Evolutionary conservation across 352 stramenopile genomes (phyloP).

Genomic region (Peronosclerospora sorghi): DNA sequence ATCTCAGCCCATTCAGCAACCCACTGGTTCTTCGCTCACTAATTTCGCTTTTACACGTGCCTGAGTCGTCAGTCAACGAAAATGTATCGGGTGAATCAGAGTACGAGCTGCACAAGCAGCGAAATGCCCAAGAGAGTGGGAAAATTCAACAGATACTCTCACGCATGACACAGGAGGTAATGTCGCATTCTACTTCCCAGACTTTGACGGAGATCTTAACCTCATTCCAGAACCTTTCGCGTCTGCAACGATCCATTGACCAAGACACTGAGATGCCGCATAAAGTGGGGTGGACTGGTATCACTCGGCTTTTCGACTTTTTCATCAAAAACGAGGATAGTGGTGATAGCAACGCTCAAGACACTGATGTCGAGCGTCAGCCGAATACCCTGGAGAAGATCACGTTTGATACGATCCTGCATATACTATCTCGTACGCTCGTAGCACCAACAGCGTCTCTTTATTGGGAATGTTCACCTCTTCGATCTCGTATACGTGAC

Average conservation of each 20-base stretch:
- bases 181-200: slow-evolving; percentile 23
- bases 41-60: slow-evolving; percentile 34
- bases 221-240: slow-evolving; percentile 40
- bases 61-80: slow-evolving; percentile 1
- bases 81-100: slow-evolving; percentile 1
- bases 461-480: slow-evolving; percentile 38
- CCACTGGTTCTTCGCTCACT: slow-evolving; percentile 58
- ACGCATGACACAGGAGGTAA: slow-evolving; percentile 34
- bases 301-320: slow-evolving; percentile 21
- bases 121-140: slow-evolving; percentile 14
- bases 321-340: slow-evolving; percentile 14
- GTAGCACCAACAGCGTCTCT: slow-evolving; percentile 22
- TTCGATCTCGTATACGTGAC: slow-evolving; percentile 29
- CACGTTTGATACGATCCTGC: slow-evolving; percentile 65
- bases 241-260: slow-evolving; percentile 42
- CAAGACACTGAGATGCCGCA: slow-evolving; percentile 6
- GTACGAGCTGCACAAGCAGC: slow-evolving; percentile 13
- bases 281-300: slow-evolving; percentile 10
- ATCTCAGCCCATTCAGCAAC: slow-evolving; percentile 46
- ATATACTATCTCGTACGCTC: slow-evolving; percentile 60
- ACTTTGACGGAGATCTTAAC: slow-evolving; percentile 46
- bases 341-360: neutral
- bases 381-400: slow-evolving; percentile 43
- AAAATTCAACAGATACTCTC: slow-evolving; percentile 58
- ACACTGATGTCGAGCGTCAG: slow-evolving; percentile 10